Percentiles rank a stretch among this genome's conserved stretches.
Conservation (phyloP, 208 protist genomes). For the Acanthamoeba castellanii region DNA sequence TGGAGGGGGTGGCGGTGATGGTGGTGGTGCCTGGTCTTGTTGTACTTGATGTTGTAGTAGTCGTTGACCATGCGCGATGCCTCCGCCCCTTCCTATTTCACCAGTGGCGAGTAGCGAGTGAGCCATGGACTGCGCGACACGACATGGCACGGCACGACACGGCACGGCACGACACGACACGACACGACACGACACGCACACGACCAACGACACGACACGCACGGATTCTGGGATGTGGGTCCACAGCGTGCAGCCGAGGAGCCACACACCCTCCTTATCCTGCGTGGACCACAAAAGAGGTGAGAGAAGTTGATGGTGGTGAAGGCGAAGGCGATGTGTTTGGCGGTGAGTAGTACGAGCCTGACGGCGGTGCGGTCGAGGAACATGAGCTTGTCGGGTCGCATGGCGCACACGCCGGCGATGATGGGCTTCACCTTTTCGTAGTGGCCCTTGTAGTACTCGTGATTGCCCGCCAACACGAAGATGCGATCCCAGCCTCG, state of each 20-base stretch:
- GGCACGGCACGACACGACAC: no score
- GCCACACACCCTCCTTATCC: neutral
- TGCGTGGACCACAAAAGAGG: neutral
- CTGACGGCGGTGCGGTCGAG: constrained; percentile 37
- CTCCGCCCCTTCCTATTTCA: neutral
- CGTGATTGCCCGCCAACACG: constrained; percentile 65
- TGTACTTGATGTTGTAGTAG: constrained; percentile 65
- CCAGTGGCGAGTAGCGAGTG: no score
- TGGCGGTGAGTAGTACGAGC: neutral
- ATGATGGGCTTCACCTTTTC: constrained; percentile 27
- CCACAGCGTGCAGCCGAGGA: constrained; percentile 69
- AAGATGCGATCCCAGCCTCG: constrained; percentile 31
- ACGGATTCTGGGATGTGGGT: constrained; percentile 19
- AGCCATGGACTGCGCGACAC: neutral
- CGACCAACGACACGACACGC: neutral
- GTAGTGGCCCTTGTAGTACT: constrained; percentile 60
- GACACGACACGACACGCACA: neutral
- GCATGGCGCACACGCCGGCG: constrained; percentile 10
- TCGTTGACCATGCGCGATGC: constrained; percentile 46
- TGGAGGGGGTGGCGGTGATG: neutral
- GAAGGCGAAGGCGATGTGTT: neutral
- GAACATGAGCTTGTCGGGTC: constrained; percentile 24
- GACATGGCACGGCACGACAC: neutral
- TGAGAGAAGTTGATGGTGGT: neutral
- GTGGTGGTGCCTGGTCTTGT: neutral